Conservation (phyloP, 805 yeast genomes). For the Saccharomycopsis fermentans region DNA sequence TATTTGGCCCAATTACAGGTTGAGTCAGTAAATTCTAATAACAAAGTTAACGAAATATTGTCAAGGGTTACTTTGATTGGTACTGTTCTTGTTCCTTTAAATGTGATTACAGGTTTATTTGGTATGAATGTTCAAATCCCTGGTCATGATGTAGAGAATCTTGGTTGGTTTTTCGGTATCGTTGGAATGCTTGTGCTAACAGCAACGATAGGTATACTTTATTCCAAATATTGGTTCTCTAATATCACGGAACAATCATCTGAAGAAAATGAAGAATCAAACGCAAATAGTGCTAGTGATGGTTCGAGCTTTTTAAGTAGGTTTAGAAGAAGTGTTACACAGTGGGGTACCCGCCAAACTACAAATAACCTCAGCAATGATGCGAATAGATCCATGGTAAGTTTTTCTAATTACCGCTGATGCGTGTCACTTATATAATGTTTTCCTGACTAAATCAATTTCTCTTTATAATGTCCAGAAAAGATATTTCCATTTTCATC, state of each 20-base stretch:
- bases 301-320: neutral
- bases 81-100: constrained; percentile 83
- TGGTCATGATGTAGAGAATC: constrained; percentile 39
- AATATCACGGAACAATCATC: constrained; percentile 13
- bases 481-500: no score
- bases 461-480: no score
- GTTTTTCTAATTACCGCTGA: neutral
- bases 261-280: constrained; percentile 2
- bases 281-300: neutral
- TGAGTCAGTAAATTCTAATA: constrained; percentile 78
- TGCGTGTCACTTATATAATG: no score
- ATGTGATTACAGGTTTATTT: constrained; percentile 81
- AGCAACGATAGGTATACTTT: constrained; percentile 29
- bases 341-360: neutral
- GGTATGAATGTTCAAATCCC: constrained; percentile 95
- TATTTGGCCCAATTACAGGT: constrained; percentile 92
- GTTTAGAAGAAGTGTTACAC: neutral
- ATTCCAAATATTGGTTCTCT: constrained; percentile 35
- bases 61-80: constrained; percentile 87
- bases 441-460: no score
- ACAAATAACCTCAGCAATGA: neutral
- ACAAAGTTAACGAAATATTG: constrained; percentile 75
- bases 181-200: constrained; percentile 40
- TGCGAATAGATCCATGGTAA: neutral
- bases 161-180: constrained; percentile 64